Percentiles rank a stretch among this genome's conserved stretches.
Conservation (phyloP, 352 stramenopile genomes). For the Globisporangium radiosum region DNA sequence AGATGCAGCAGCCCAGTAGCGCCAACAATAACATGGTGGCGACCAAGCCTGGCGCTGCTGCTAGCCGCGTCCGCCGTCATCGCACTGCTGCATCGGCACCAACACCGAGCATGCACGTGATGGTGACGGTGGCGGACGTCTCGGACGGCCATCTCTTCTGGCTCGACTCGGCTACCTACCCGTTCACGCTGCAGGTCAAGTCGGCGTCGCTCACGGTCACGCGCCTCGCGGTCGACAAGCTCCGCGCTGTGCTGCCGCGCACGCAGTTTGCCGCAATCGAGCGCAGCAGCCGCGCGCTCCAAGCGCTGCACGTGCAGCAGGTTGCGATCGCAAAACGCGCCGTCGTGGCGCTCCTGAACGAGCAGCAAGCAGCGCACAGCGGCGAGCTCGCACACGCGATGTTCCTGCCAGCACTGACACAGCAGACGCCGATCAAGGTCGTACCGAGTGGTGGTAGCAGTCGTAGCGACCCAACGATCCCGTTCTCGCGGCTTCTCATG, state of each 20-base stretch:
- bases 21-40: background rate
- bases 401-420: constrained; percentile 25
- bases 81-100: background rate
- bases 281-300: constrained; percentile 16
- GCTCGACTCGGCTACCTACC: constrained; percentile 23
- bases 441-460: background rate
- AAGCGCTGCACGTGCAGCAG: constrained; percentile 26
- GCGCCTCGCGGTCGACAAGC: constrained; percentile 37
- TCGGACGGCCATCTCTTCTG: constrained; percentile 47
- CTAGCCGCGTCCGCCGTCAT: background rate
- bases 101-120: constrained; percentile 17
- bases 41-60: background rate
- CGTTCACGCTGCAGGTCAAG: constrained; percentile 40
- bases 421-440: constrained; percentile 11
- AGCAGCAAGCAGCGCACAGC: constrained; percentile 28
- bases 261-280: constrained; percentile 23
- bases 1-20: background rate
- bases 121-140: constrained; percentile 50
- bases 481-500: constrained; percentile 23
- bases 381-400: constrained; percentile 8
- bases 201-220: constrained; percentile 39
- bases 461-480: constrained; percentile 12
- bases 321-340: constrained; percentile 26
- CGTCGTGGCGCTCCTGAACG: constrained; percentile 40
- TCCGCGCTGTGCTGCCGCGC: constrained; percentile 38